phyloP scores from a whole-genome alignment of 495 filamentous ascomycete genomes.

The Parathielavia hyrcaniae region DNA sequence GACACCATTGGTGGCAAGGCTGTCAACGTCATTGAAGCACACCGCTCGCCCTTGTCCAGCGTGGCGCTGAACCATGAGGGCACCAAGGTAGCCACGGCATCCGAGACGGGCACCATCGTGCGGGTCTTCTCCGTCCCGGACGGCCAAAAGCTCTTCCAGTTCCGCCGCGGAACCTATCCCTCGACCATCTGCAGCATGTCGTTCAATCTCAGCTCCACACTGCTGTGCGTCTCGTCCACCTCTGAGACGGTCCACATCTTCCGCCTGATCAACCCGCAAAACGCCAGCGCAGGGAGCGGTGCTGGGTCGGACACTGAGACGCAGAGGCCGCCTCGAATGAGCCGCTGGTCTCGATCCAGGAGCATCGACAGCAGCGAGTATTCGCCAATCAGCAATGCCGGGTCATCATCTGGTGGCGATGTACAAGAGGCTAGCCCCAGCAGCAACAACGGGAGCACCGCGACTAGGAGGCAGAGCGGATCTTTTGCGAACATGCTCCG shows the following conservation, averaged over 20 bases:
- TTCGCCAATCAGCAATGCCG: slow-evolving; percentile 39
- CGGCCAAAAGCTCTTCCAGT: slow-evolving; percentile 89
- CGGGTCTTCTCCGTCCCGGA: slow-evolving; percentile 86
- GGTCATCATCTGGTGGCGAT: slow-evolving; percentile 37
- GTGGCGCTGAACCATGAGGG: slow-evolving; percentile 89
- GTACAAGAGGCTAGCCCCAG: slow-evolving; percentile 24
- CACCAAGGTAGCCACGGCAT: slow-evolving; percentile 88
- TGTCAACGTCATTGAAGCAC: slow-evolving; percentile 89
- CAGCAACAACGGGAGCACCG: slow-evolving; percentile 27
- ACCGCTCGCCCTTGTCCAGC: slow-evolving; percentile 83
- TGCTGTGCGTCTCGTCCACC: slow-evolving; percentile 90
- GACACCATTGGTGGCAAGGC: slow-evolving; percentile 81
- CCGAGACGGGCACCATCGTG: slow-evolving; percentile 95
- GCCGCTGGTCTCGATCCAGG: slow-evolving; percentile 42
- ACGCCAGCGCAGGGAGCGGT: not conserved
- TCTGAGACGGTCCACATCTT: slow-evolving; percentile 98
- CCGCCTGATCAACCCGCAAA: slow-evolving; percentile 48
- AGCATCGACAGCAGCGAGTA: slow-evolving; percentile 47
- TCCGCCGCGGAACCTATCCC: slow-evolving; percentile 88
- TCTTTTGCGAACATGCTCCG: slow-evolving; percentile 84
- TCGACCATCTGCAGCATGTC: slow-evolving; percentile 97
- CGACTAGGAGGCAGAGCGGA: slow-evolving; percentile 47
- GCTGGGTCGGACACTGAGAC: slow-evolving; percentile 14
- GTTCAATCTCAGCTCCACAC: slow-evolving; percentile 90
- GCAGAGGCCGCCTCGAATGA: slow-evolving; percentile 37